A percentile compares a stretch with the other conserved stretches of the same genome.
Evolutionary conservation across 345 rosid species (phyloP).

Genomic region (Citrus hindsii): DNA sequence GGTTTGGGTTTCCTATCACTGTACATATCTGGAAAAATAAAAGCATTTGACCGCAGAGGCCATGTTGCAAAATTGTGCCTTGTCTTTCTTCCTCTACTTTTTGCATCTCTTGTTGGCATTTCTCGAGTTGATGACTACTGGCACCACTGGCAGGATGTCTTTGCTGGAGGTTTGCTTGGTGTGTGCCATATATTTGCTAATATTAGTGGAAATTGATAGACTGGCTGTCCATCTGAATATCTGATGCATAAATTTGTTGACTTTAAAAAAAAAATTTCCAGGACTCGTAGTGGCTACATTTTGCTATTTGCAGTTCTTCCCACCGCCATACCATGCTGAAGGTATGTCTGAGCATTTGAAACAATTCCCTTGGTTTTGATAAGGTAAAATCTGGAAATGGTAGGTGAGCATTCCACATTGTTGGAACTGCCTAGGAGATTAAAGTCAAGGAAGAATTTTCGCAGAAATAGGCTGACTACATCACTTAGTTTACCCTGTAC

Average conservation of each 20-base stretch:
- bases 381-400: background rate
- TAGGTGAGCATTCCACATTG: background rate
- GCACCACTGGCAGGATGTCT: conserved; percentile 91
- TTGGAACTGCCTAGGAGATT: background rate
- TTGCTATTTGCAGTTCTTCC: conserved; percentile 75
- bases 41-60: conserved; percentile 64
- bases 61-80: conserved; percentile 73
- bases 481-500: background rate
- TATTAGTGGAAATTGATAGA: background rate
- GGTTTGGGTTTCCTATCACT: conserved; percentile 58
- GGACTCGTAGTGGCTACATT: conserved; percentile 55
- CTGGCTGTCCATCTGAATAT: background rate
- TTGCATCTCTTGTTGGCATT: conserved; percentile 63
- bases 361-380: background rate
- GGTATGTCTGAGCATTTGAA: conserved; percentile 27
- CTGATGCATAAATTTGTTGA: background rate
- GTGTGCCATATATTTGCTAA: conserved; percentile 4
- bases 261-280: conserved; percentile 18
- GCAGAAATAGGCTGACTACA: background rate
- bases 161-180: conserved; percentile 81
- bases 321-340: conserved; percentile 58
- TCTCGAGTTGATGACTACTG: conserved; percentile 88
- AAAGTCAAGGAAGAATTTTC: background rate
- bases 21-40: conserved; percentile 66
- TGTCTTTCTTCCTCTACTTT: conserved; percentile 57